These are phyloP conservation scores for Boletus sp. DNA, from an alignment of 1,284 basidiomycete species.

Conservation along the genomic window DNA sequence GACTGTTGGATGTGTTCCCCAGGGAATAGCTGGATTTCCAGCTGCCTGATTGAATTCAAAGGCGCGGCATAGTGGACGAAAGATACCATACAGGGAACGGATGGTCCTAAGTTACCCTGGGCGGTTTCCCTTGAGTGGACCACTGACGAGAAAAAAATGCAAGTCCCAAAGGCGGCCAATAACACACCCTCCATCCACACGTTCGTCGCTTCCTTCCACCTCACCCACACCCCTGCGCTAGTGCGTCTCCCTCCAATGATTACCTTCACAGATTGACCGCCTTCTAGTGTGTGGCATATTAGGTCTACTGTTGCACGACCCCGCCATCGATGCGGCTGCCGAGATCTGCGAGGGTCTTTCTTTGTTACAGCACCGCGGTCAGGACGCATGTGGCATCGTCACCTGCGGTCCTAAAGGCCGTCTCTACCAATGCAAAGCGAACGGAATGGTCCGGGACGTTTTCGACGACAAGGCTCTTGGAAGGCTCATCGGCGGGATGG, in stretches of 20 bases:
- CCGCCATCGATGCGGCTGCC: constrained; percentile 70
- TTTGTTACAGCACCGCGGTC: constrained; percentile 91
- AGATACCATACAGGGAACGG: not conserved
- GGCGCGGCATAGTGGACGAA: not conserved
- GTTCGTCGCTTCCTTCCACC: not conserved
- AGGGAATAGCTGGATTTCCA: not conserved
- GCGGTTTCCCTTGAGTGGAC: not conserved
- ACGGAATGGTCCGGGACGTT: constrained; percentile 99
- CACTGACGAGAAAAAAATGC: constrained; percentile 11
- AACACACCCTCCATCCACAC: constrained; percentile 6
- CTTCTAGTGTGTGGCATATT: constrained; percentile 82
- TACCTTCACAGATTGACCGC: not conserved
- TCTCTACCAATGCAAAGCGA: constrained; percentile 99
- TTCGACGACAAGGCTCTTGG: constrained; percentile 83
- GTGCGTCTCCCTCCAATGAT: constrained; percentile 18
- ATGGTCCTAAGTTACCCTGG: constrained; percentile 3
- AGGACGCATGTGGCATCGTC: constrained; percentile 98
- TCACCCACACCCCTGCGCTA: constrained; percentile 11
- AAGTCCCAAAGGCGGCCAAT: constrained; percentile 1
- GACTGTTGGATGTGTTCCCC: not conserved
- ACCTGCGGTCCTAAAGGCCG: constrained; percentile 95
- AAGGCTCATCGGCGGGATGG: constrained; percentile 91
- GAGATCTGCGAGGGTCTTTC: constrained; percentile 92
- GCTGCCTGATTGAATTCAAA: not conserved
- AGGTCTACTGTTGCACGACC: constrained; percentile 80